Evolutionary conservation across 306 rosid species (phyloP).

Genomic region (Lathyrus tuberosus): DNA sequence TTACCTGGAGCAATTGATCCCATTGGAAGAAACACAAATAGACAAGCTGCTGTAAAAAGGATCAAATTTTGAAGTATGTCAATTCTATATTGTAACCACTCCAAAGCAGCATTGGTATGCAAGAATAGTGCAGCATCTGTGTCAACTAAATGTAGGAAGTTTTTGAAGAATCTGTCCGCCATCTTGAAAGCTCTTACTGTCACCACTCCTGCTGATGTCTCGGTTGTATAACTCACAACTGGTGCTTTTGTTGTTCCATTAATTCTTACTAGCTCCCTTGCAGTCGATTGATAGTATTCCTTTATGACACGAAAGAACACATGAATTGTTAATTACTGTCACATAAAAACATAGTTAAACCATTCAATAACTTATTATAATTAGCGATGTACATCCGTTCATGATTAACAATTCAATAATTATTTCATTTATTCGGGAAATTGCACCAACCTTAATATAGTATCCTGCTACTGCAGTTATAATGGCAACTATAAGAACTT

Average conservation of each 20-base stretch:
- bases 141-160: constrained; percentile 54
- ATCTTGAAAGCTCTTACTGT: constrained; percentile 70
- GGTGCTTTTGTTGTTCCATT: constrained; percentile 89
- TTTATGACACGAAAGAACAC: too few species aligned
- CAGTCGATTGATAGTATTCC: constrained; percentile 35
- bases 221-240: constrained; percentile 58
- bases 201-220: constrained; percentile 71
- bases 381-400: too few species aligned
- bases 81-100: constrained; percentile 62
- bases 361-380: too few species aligned
- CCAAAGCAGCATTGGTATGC: constrained; percentile 56
- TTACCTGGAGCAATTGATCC: constrained; percentile 59
- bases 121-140: constrained; percentile 63
- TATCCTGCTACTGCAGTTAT: too few species aligned
- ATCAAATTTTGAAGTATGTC: constrained; percentile 66
- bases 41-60: constrained; percentile 57
- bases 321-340: too few species aligned
- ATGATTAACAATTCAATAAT: too few species aligned
- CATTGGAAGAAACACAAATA: constrained; percentile 54
- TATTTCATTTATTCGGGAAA: too few species aligned
- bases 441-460: too few species aligned
- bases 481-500: too few species aligned
- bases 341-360: too few species aligned
- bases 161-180: constrained; percentile 54
- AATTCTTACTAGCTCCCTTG: constrained; percentile 73